phyloP scores from a whole-genome alignment of 257 asterid genomes.

The Apocynum venetum region DNA sequence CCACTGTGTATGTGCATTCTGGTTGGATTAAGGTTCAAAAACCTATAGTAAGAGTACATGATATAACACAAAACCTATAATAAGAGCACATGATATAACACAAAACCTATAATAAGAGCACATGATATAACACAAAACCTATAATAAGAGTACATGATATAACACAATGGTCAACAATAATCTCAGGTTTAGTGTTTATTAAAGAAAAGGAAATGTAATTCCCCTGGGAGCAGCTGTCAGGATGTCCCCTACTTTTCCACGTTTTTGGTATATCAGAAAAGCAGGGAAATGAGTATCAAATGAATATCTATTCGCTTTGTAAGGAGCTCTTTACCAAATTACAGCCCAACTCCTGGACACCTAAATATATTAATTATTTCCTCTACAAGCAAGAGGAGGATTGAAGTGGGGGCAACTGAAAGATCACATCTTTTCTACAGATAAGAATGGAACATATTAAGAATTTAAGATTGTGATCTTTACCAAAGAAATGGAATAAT shows the following conservation, averaged over 20 bases:
- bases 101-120: too few relatives aligned
- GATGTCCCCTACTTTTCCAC: background rate
- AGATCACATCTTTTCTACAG: background rate
- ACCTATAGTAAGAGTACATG: background rate
- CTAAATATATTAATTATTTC: background rate
- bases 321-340: background rate
- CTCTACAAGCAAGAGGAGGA: background rate
- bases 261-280: background rate
- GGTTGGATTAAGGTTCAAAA: background rate
- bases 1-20: background rate
- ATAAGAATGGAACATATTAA: background rate
- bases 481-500: background rate
- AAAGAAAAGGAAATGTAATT: background rate
- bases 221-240: background rate
- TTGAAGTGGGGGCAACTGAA: background rate
- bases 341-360: background rate
- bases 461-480: background rate
- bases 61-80: too few relatives aligned
- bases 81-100: too few relatives aligned
- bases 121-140: too few relatives aligned
- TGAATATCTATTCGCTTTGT: background rate
- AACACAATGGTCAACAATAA: background rate
- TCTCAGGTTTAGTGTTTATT: background rate
- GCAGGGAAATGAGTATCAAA: background rate
- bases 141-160: background rate